Conservation (phyloP, 75 land plant species). For the Picea glauca region DNA sequence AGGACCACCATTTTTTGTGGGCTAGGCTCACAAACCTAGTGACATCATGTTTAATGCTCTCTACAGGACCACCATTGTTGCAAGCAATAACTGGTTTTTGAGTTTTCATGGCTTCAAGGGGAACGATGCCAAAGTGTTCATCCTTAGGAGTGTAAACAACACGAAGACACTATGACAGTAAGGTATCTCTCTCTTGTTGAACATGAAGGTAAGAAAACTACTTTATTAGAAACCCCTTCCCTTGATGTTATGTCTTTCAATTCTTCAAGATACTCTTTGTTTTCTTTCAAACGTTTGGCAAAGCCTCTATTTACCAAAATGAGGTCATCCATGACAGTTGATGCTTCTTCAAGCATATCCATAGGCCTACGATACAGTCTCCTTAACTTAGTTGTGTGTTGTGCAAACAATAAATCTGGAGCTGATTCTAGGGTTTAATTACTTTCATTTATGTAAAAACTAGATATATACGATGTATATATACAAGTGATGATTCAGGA, state of each 20-base stretch:
- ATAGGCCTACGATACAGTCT: conserved; percentile 83
- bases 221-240: conserved; percentile 58
- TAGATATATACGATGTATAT: no score
- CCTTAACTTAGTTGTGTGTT: conserved; percentile 66
- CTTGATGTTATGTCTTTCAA: conserved; percentile 53
- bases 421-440: no score
- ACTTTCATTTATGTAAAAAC: no score
- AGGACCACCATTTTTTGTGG: conserved; percentile 88
- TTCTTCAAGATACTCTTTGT: conserved; percentile 82
- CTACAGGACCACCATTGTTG: conserved; percentile 96
- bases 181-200: conserved; percentile 72
- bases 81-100: conserved; percentile 96
- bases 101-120: conserved; percentile 97
- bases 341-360: conserved; percentile 83
- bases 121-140: conserved; percentile 99
- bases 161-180: conserved; percentile 78
- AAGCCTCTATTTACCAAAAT: conserved; percentile 38
- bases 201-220: conserved; percentile 84
- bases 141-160: conserved; percentile 96
- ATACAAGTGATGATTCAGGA: no score
- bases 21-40: conserved; percentile 93
- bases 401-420: conserved; percentile 91
- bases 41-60: conserved; percentile 59
- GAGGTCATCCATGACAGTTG: conserved; percentile 38
- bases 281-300: conserved; percentile 88